Evolutionary conservation across 108 stramenopile genomes (phyloP), one percentile per base, ranked within the genome.

Genomic region (Cyclotella kingstonii): DNA sequence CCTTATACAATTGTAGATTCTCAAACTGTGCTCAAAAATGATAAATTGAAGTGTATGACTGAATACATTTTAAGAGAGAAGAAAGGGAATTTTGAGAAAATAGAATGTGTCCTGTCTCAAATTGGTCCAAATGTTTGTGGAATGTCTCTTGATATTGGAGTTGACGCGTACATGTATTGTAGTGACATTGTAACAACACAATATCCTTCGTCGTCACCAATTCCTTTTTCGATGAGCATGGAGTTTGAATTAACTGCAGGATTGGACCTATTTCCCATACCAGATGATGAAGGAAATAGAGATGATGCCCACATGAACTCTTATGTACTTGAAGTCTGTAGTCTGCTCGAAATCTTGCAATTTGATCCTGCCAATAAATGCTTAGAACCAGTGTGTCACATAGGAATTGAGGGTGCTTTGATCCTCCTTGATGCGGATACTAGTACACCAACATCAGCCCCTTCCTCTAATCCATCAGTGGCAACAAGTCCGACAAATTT

Each of bases 21-120:
- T 21, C 19, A 31, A 28, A 15, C 17, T 1, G 31, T 52, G 22
- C 71, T 63, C 11, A 63, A 73, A 2, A 44, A 42, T 29, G 71
- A 64, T 26, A 58, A 29, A 9, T 23, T 73, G 11, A 11, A 36
- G 41, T 73, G 71, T 41, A 73, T 73, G 71, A 42, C 54, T 19
- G 31, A 44, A 10, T 64, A 59, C 48, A 68, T 73, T 39, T 12
- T 45, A 34, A 43, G 17, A 25, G 45, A 51, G 18, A 18, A 47
- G 27, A 33, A 11, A 34, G 12, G 12, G 4, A 22, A 7, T 6
- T 18, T 54, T 4, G 54, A 35, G 9, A 40, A 3, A 17, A 38
- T 27, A 28, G 55, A 47, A 38, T 73, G 71, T 31, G 34, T 38
- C 19, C 19, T 59, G 3, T 39, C 46, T 28, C 39, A 36, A 6